These are phyloP conservation scores for Penicillium macrosclerotiorum DNA, from an alignment of 495 filamentous ascomycete genomes.

Conservation along the genomic window DNA sequence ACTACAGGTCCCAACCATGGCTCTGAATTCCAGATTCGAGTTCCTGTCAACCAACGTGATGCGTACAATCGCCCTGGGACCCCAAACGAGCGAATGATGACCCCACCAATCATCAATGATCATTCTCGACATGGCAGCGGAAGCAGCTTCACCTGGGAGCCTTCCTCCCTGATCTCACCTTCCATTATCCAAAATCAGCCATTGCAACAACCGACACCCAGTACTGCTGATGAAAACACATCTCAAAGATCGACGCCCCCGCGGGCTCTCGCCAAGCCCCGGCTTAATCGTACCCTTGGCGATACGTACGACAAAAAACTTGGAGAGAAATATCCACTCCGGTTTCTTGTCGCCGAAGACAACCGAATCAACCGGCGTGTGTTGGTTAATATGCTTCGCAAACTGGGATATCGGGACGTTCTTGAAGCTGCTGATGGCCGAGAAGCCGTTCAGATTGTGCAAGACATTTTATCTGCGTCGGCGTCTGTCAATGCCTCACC, in stretches of 20 bases:
- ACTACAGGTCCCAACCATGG: slow-evolving; percentile 66
- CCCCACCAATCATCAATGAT: slow-evolving; percentile 26
- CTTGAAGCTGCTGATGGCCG: slow-evolving; percentile 70
- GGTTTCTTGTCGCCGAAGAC: slow-evolving; percentile 75
- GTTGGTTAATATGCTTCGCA: slow-evolving; percentile 65
- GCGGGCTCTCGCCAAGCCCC: slow-evolving; percentile 21
- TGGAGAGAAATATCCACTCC: slow-evolving; percentile 60
- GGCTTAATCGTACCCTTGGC: slow-evolving; percentile 20
- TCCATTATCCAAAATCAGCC: slow-evolving; percentile 22
- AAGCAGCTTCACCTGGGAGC: slow-evolving; percentile 23
- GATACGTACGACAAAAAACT: slow-evolving; percentile 44
- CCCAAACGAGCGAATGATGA: slow-evolving; percentile 32
- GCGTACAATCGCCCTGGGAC: slow-evolving; percentile 36
- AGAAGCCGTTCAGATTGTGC: slow-evolving; percentile 68
- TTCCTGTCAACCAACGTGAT: slow-evolving; percentile 59
- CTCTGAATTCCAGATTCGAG: slow-evolving; percentile 71
- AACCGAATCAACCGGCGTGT: slow-evolving; percentile 78
- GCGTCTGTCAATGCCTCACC: too few species aligned
- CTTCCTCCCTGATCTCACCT: slow-evolving; percentile 19
- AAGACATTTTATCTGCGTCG: slow-evolving; percentile 34
- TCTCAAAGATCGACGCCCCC: slow-evolving; percentile 29
- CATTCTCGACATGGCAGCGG: slow-evolving; percentile 23
- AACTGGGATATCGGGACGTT: slow-evolving; percentile 65
- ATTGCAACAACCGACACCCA: slow-evolving; percentile 35
- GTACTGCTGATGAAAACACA: slow-evolving; percentile 30